phyloP scores from a whole-genome alignment of 345 rosid species.

The Pelargonium nanum region DNA sequence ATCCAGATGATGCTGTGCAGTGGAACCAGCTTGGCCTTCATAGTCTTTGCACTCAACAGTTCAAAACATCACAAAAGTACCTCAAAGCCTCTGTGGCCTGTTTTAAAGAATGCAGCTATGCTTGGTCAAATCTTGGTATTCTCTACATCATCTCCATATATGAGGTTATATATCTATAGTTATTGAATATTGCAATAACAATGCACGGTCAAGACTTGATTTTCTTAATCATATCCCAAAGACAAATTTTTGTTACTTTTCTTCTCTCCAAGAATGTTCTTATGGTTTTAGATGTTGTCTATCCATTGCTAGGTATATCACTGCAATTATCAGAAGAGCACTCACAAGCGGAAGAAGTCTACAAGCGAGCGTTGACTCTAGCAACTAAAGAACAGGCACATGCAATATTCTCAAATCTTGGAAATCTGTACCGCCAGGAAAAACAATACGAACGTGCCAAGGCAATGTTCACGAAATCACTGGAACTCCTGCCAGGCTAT shows the following conservation, averaged over 20 bases:
- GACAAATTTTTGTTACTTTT: neutral
- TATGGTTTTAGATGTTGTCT: conserved; percentile 3
- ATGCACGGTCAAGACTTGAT: neutral
- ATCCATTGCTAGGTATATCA: conserved; percentile 52
- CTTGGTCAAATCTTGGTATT: conserved; percentile 89
- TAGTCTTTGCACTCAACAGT: conserved; percentile 60
- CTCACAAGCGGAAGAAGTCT: conserved; percentile 52
- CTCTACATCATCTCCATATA: neutral
- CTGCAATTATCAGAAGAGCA: conserved; percentile 65
- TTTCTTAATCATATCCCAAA: neutral
- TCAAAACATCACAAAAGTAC: conserved; percentile 73
- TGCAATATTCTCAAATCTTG: conserved; percentile 71
- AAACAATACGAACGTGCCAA: conserved; percentile 70
- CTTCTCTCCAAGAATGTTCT: neutral
- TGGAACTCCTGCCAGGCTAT: conserved; percentile 77
- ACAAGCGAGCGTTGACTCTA: conserved; percentile 55
- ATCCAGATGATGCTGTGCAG: conserved; percentile 72
- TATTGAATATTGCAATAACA: neutral
- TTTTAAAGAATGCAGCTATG: conserved; percentile 50
- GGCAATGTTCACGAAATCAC: conserved; percentile 80
- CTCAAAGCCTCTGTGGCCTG: conserved; percentile 70
- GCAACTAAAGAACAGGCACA: conserved; percentile 57
- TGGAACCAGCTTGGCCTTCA: conserved; percentile 99
- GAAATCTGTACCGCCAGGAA: conserved; percentile 76
- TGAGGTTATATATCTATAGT: neutral